These are phyloP conservation scores for Mucor sp. DNA, from an alignment of 371 early-diverging fungal genomes.

Conservation along the genomic window DNA sequence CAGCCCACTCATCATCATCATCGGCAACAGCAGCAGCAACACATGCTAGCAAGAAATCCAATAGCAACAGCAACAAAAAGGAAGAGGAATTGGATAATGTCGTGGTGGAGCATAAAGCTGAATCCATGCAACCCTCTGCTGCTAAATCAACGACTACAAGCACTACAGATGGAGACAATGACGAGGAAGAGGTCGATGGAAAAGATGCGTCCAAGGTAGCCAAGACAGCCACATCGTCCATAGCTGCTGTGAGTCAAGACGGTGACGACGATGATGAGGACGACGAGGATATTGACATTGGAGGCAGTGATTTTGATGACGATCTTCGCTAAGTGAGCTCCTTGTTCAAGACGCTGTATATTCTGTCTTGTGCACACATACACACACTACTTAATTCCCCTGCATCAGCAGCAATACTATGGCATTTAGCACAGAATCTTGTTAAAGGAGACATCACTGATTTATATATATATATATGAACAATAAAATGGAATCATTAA, in stretches of 20 bases:
- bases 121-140: not conserved
- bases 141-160: not conserved
- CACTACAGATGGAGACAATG: not conserved
- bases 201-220: not conserved
- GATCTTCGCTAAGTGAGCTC: conserved; percentile 41
- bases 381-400: not conserved
- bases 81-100: conserved; percentile 10
- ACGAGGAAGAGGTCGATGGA: not conserved
- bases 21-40: not conserved
- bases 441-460: not conserved
- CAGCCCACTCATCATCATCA: not conserved
- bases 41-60: not conserved
- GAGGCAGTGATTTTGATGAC: conserved; percentile 66
- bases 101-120: conserved; percentile 21
- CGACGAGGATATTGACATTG: conserved; percentile 68
- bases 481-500: not conserved
- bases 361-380: not conserved
- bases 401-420: not conserved
- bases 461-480: no score
- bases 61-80: not conserved
- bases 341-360: not conserved
- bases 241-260: not conserved
- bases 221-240: not conserved
- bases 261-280: conserved; percentile 47
- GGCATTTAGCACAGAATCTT: not conserved